Evolutionary conservation across 1,284 basidiomycete genomes (phyloP).

Genomic region (Cutaneotrichosporon sp.): DNA sequence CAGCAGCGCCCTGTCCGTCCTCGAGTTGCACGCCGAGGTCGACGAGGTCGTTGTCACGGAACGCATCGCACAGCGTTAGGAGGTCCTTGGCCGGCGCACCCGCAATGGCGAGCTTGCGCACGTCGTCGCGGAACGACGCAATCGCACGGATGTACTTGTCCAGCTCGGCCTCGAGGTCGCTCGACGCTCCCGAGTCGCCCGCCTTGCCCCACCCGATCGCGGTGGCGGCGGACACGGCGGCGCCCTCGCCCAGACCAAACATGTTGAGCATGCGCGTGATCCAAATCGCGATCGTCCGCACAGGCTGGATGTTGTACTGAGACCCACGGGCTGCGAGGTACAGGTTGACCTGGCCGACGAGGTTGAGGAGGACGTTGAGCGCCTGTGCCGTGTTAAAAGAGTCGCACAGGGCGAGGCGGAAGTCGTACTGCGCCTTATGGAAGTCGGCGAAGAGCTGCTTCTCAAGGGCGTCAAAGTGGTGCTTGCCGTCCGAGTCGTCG

Average conservation of each 20-base stretch:
- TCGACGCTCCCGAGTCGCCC: slow-evolving; percentile 30
- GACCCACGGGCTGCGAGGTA: slow-evolving; percentile 60
- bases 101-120: slow-evolving; percentile 72
- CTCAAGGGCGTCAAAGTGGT: slow-evolving; percentile 58
- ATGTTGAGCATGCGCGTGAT: slow-evolving; percentile 84
- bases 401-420: slow-evolving; percentile 89
- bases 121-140: slow-evolving; percentile 85
- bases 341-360: slow-evolving; percentile 82
- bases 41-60: slow-evolving; percentile 85
- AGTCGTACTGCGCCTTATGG: slow-evolving; percentile 67
- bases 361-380: slow-evolving; percentile 68
- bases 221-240: slow-evolving; percentile 21
- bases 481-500: slow-evolving; percentile 46
- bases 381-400: slow-evolving; percentile 94
- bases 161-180: slow-evolving; percentile 72
- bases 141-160: slow-evolving; percentile 85
- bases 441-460: slow-evolving; percentile 61
- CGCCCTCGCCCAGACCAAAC: slow-evolving; percentile 88
- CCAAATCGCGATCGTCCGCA: slow-evolving; percentile 76
- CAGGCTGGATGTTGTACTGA: slow-evolving; percentile 60
- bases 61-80: slow-evolving; percentile 69
- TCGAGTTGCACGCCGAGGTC: slow-evolving; percentile 92
- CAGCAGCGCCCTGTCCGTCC: slow-evolving; percentile 82
- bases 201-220: slow-evolving; percentile 53
- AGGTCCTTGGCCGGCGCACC: slow-evolving; percentile 65